Conservation (phyloP, 805 yeast genomes). For the Metschnikowia kofuensis region DNA sequence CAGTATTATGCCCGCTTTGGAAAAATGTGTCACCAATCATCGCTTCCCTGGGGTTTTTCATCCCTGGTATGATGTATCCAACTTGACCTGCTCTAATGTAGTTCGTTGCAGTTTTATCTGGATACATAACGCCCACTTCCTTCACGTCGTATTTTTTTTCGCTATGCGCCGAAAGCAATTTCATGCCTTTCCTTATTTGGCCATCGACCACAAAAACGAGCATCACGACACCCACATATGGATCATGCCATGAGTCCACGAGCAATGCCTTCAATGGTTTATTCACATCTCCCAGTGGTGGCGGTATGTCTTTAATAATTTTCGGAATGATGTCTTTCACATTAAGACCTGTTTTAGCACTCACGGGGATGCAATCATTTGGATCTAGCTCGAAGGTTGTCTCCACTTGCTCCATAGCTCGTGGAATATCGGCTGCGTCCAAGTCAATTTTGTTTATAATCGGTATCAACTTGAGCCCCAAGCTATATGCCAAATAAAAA, state of each 20-base stretch:
- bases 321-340: constrained; percentile 79
- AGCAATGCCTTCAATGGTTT: constrained; percentile 68
- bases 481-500: constrained; percentile 82
- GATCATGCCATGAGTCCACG: constrained; percentile 98
- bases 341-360: constrained; percentile 88
- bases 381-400: constrained; percentile 75
- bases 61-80: constrained; percentile 92
- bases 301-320: constrained; percentile 75
- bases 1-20: constrained; percentile 51
- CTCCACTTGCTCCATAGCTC: constrained; percentile 82
- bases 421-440: constrained; percentile 79
- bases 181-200: constrained; percentile 65
- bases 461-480: constrained; percentile 79
- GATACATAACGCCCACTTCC: constrained; percentile 95
- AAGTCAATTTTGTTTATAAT: constrained; percentile 90
- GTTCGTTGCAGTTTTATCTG: constrained; percentile 70
- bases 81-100: constrained; percentile 84
- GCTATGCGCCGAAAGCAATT: constrained; percentile 74
- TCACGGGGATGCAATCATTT: constrained; percentile 75
- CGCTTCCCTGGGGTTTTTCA: constrained; percentile 84
- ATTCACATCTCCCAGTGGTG: constrained; percentile 58
- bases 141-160: constrained; percentile 76
- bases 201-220: constrained; percentile 88
- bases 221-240: constrained; percentile 86
- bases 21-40: constrained; percentile 87